Evolutionary conservation across 345 rosid genomes (phyloP).

Genomic region (Eucalyptus pumila): DNA sequence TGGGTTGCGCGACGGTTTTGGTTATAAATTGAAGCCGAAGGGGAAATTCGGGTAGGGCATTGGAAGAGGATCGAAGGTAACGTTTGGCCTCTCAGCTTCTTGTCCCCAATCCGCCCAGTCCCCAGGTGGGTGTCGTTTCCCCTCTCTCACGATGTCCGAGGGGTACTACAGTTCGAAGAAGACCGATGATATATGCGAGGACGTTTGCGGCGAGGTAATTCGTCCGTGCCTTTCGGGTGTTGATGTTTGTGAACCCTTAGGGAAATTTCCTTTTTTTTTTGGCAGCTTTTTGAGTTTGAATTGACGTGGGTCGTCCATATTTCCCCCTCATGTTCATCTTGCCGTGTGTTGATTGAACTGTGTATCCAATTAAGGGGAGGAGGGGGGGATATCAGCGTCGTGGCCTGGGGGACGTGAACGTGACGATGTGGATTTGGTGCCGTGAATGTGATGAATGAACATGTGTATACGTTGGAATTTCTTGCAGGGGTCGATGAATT

Average conservation of each 20-base stretch:
- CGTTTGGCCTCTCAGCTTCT: not conserved
- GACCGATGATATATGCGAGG: constrained; percentile 69
- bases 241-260: not conserved
- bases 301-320: not conserved
- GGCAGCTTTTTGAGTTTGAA: not conserved
- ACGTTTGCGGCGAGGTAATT: constrained; percentile 75
- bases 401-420: not conserved
- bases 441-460: not conserved
- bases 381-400: not conserved
- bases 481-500: not conserved
- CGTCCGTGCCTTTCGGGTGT: not conserved
- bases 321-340: not conserved
- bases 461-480: not conserved
- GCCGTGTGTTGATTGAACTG: not conserved
- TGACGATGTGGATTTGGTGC: not conserved
- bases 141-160: constrained; percentile 38
- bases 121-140: not conserved
- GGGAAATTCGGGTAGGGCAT: not conserved
- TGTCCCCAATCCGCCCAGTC: not conserved
- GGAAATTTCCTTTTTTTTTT: not conserved
- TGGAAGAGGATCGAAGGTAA: not conserved
- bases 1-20: not conserved
- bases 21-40: not conserved
- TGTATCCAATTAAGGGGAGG: not conserved
- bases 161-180: constrained; percentile 79